A percentile compares a stretch with the other conserved stretches of the same genome.
These are phyloP conservation scores for Torulaspora pretoriensis DNA, from an alignment of 1,139 yeast species.

Conservation along the genomic window DNA sequence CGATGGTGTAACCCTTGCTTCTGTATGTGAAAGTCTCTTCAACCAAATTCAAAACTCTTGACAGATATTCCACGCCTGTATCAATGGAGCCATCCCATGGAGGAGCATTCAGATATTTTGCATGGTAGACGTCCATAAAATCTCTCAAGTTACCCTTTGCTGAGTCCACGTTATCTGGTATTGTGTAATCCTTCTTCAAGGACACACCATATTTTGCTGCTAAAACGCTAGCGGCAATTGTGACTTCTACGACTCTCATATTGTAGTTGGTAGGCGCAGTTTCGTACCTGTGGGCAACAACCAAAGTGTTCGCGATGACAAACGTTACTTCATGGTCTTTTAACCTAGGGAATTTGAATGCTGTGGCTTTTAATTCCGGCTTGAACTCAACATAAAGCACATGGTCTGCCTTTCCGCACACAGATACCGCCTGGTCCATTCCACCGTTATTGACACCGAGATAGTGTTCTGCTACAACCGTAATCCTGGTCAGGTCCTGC, in stretches of 20 bases:
- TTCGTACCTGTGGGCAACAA: constrained; percentile 60
- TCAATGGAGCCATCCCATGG: constrained; percentile 50
- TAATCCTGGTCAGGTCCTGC: constrained; percentile 53
- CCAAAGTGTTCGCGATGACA: constrained; percentile 60
- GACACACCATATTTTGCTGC: constrained; percentile 46
- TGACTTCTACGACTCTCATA: constrained; percentile 66
- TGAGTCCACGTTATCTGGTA: constrained; percentile 42
- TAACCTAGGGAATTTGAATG: constrained; percentile 52
- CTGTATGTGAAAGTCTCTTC: constrained; percentile 40
- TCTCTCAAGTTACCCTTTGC: constrained; percentile 68
- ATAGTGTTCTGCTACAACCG: constrained; percentile 67
- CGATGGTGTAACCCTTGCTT: constrained; percentile 48
- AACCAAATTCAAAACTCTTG: constrained; percentile 42
- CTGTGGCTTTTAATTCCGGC: constrained; percentile 54
- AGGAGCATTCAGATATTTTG: constrained; percentile 35
- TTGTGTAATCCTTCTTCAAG: constrained; percentile 25
- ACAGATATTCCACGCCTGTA: constrained; percentile 43
- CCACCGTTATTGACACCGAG: constrained; percentile 77
- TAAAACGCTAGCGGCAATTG: constrained; percentile 56
- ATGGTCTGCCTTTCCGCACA: constrained; percentile 59
- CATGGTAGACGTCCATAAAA: constrained; percentile 51
- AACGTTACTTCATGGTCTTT: constrained; percentile 47
- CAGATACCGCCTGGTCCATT: constrained; percentile 73
- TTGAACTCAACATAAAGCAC: constrained; percentile 60
- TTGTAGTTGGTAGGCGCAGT: constrained; percentile 70